Base-by-base conservation (phyloP, 2,329 filamentous ascomycete genomes). In the Fusarium goolgardi region DNA sequence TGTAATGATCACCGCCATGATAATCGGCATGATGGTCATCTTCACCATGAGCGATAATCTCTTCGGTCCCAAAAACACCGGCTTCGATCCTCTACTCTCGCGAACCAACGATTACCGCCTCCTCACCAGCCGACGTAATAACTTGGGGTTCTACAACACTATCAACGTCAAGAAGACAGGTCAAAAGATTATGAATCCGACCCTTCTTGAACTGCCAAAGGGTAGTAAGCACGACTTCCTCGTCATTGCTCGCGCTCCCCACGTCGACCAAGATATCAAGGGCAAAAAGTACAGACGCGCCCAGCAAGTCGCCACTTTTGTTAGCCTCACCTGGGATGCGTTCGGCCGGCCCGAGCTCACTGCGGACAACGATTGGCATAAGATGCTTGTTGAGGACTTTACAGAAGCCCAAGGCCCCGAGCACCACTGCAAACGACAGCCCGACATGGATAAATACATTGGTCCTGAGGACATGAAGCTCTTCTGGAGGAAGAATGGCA, bases 381-480 rank as follows among this genome's bases (percentile, higher is more conserved):
- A 61, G 37, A 63, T 71, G 63, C 55, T 71, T 4, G 51, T 71
- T 15, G 65, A 71, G 39, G 69, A 67, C 27, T 71, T 64, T n/a
- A 58, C 55, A 11, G 61, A 65, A 12, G 20, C 29, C 8, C 60
- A 65, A n/a, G 69, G 69, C 3, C 69, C 69, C 3, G 58, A 71
- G 23, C 69, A 71, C 41, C 69, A 71, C 54, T 71, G 69, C 69
- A 67, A 61, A 46, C 39, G n/a, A 3, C 55, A 71, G 47, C 69
- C 69, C 25, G 45, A 67, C 20, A 71, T 71, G 69, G 69, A 71
- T 41, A 71, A 67, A 69, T 71, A 71, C 50, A 71, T 71, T 27
- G 69, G 69, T 2, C 69, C 69, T 6, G 69, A 71, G 40, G 69
- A 71, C 20, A 71, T 71, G 69, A 71, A 71, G 55, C 59, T 71